Percentiles rank a stretch among this genome's conserved stretches.
phyloP scores from a whole-genome alignment of 78 protist genomes.

The Fonticula alba region DNA sequence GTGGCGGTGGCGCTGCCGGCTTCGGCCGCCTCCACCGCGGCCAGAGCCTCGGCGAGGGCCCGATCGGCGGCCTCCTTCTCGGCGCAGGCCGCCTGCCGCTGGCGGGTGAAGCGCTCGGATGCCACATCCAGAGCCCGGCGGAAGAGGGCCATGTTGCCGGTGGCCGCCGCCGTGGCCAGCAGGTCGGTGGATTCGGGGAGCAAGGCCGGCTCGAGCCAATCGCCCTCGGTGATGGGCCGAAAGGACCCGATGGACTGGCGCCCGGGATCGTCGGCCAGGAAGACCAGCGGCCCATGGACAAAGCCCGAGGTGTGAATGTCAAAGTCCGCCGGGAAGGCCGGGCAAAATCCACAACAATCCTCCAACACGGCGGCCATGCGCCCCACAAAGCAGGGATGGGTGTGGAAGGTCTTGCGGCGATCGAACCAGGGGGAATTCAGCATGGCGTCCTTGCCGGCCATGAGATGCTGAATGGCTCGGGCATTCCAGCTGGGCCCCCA shows the following conservation, averaged over 20 bases:
- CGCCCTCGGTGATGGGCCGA: conserved; percentile 22
- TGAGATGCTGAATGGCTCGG: background rate
- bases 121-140: no score
- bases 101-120: no score
- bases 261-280: background rate
- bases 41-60: no score
- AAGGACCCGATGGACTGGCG: conserved; percentile 6
- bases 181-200: no score
- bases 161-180: no score
- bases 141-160: no score
- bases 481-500: conserved; percentile 14
- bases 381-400: conserved; percentile 23
- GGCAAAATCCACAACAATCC: conserved; percentile 12
- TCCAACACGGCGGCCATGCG: conserved; percentile 1
- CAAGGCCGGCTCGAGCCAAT: no score
- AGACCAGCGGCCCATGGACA: background rate
- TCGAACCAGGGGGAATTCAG: conserved; percentile 14
- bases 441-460: conserved; percentile 7
- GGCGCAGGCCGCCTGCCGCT: no score
- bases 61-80: no score
- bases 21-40: no score
- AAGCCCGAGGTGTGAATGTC: background rate
- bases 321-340: background rate
- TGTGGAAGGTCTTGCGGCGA: conserved; percentile 6
- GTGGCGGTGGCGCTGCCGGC: no score